Conservation (phyloP, 257 asterid species). For the Solanum dulcamara region DNA sequence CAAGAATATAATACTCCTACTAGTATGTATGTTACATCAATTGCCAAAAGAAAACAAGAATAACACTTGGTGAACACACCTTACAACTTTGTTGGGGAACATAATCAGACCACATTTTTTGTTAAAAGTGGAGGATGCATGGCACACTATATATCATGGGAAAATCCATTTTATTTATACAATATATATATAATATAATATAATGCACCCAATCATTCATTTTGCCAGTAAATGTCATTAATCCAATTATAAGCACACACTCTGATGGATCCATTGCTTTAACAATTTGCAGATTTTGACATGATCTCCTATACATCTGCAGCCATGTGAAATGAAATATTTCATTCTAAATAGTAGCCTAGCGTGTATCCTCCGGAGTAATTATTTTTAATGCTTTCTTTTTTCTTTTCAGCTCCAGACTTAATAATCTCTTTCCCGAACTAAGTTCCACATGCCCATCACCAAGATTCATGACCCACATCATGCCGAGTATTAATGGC, state of each 20-base stretch:
- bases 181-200: too few species aligned
- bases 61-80: neutral
- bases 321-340: neutral
- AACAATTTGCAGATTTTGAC: neutral
- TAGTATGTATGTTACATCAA: neutral
- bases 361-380: too few species aligned
- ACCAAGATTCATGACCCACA: too few species aligned
- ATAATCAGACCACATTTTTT: neutral
- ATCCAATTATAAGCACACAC: neutral
- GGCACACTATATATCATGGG: neutral
- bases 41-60: neutral
- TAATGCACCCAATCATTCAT: neutral
- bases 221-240: neutral
- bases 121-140: neutral
- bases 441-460: too few species aligned
- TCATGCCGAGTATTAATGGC: too few species aligned
- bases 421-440: too few species aligned
- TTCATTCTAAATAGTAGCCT: too few species aligned
- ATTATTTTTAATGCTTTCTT: too few species aligned
- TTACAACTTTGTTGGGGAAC: neutral
- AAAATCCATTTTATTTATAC: neutral
- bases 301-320: neutral
- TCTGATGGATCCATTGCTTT: neutral
- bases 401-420: too few species aligned
- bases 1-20: neutral